These are phyloP conservation scores for Eucalyptus pumila DNA, from an alignment of 345 rosid species.

Conservation along the genomic window DNA sequence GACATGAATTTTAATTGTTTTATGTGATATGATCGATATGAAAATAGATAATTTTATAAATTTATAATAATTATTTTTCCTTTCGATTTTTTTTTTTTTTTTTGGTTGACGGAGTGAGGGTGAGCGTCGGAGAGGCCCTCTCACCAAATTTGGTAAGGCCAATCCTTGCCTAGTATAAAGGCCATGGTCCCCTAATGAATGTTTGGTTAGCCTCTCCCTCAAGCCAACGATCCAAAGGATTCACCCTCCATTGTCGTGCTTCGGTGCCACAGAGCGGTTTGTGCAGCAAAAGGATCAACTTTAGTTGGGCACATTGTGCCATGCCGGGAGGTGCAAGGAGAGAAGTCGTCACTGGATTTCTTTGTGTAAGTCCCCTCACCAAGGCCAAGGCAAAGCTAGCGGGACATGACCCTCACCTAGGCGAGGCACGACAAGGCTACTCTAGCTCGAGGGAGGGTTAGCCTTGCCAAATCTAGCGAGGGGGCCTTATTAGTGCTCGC, in stretches of 20 bases:
- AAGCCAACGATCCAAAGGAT: neutral
- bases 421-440: neutral
- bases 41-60: no score
- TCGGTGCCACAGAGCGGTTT: neutral
- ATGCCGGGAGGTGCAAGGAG: neutral
- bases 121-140: neutral
- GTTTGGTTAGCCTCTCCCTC: neutral
- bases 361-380: neutral
- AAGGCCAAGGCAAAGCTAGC: neutral
- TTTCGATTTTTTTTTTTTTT: no score
- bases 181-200: neutral
- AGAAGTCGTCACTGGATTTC: fast-evolving
- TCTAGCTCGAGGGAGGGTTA: neutral
- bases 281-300: neutral
- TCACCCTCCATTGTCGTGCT: neutral
- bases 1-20: no score
- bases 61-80: no score
- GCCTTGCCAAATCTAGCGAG: neutral
- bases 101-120: neutral
- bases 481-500: neutral
- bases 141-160: neutral
- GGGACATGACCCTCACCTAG: neutral
- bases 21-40: fast-evolving
- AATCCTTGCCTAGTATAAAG: neutral
- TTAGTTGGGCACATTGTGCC: neutral